Conservation (phyloP, 2,329 filamentous ascomycete species). For the Arthroderma sp. region DNA sequence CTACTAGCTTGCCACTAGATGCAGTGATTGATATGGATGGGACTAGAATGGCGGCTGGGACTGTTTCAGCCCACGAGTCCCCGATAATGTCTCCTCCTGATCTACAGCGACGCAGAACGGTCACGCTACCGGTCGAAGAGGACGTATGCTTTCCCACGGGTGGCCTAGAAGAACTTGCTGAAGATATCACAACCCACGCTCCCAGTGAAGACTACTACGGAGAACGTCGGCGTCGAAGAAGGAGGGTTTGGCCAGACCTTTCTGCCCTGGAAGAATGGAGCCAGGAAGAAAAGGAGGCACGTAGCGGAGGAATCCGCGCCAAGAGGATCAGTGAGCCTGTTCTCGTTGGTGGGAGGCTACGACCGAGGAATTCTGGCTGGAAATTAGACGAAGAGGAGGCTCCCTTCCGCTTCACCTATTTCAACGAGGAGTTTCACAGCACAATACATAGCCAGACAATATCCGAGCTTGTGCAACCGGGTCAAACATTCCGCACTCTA, state of each 20-base stretch:
- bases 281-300: constrained; percentile 73
- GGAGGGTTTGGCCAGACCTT: constrained; percentile 75
- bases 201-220: constrained; percentile 32
- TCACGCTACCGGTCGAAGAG: constrained; percentile 55
- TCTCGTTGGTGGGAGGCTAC: constrained; percentile 75
- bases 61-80: constrained; percentile 27
- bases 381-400: constrained; percentile 77
- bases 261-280: constrained; percentile 79
- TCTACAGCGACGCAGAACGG: constrained; percentile 41
- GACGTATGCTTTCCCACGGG: constrained; percentile 88
- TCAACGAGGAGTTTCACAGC: constrained; percentile 91
- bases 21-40: constrained; percentile 34
- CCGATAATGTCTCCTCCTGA: constrained; percentile 25
- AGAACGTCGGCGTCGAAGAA: constrained; percentile 43
- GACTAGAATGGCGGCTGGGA: constrained; percentile 11
- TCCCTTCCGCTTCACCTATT: constrained; percentile 94
- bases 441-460: constrained; percentile 95
- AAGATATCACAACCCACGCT: constrained; percentile 46
- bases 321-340: constrained; percentile 92
- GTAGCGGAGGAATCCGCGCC: constrained; percentile 66
- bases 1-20: constrained; percentile 20
- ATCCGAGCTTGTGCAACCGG: constrained; percentile 78
- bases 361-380: constrained; percentile 70
- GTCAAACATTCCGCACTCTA: constrained; percentile 68
- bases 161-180: constrained; percentile 64